Evolutionary conservation across 768 basidiomycete species (phyloP).

Genomic region (Lepiota subincarnata): DNA sequence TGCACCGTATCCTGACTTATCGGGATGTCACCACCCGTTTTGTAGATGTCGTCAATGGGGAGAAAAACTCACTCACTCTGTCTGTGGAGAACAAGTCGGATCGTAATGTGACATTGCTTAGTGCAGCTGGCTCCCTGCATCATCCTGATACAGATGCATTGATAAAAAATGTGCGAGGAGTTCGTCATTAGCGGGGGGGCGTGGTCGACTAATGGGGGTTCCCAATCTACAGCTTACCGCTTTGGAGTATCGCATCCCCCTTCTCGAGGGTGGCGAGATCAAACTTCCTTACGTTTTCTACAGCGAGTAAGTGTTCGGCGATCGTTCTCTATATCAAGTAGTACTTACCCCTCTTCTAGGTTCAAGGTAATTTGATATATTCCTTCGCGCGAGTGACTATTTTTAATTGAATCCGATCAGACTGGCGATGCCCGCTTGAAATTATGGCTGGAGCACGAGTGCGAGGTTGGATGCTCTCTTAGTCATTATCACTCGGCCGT

Average conservation of each 20-base stretch:
- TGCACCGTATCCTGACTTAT: conserved; percentile 12
- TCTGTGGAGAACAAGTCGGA: conserved; percentile 73
- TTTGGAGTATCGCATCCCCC: conserved; percentile 44
- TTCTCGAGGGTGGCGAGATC: conserved; percentile 55
- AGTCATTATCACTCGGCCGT: not conserved
- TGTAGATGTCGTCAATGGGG: conserved; percentile 81
- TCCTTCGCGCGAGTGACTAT: not conserved
- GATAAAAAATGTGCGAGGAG: conserved; percentile 60
- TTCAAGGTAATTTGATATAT: conserved; percentile 47
- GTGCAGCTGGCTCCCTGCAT: conserved; percentile 63
- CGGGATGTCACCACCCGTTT: conserved; percentile 10
- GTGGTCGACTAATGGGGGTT: not conserved
- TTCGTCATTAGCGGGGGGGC: not conserved
- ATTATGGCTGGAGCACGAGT: conserved; percentile 70
- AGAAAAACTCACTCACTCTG: conserved; percentile 64
- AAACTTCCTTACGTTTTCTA: conserved; percentile 70
- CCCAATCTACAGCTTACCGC: conserved; percentile 51
- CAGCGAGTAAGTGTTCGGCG: conserved; percentile 63
- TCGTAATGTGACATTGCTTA: conserved; percentile 64
- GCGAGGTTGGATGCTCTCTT: conserved; percentile 43
- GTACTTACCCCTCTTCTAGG: conserved; percentile 29
- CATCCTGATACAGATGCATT: conserved; percentile 58
- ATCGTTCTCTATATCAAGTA: conserved; percentile 9
- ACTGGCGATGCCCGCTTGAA: conserved; percentile 71
- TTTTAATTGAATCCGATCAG: conserved; percentile 31